Base-by-base conservation (phyloP, 495 filamentous ascomycete species). In the Chaetomium cochliodes region DNA sequence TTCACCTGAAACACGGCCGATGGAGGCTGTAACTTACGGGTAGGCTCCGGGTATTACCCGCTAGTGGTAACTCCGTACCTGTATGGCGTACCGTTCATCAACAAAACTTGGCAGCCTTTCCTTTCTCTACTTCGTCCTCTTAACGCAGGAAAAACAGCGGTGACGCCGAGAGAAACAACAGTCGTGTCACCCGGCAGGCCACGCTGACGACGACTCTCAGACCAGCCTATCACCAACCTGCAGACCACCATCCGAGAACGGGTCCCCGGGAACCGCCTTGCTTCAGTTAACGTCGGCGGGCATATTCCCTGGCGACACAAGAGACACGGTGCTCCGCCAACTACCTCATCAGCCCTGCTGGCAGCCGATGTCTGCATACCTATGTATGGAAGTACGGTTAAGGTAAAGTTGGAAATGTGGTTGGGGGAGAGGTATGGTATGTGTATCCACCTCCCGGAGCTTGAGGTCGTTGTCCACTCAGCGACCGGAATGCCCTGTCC, bases 131-230 rank as follows among this genome's bases (percentile, higher is more conserved):
- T 30, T 30, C 28, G 28, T 30, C 3, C 28, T 30, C 28, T n/a
- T n/a, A 47, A 18, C 44, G 15, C 9, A 5, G 7, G 0, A 18
- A 47, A 52, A 52, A 13, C 49, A 52, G 49, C 49, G 49, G 49
- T 52, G 49, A 28, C 49, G 22, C 22, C 23, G 41, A 52, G 41
- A 52, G 22, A 49, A 16, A 13, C n/a, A 30, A 16, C 46, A 15
- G 9, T 53, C 58, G 33, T 53, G 53, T 62, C 22, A 16, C 39
- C 49, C 30, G 18, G 25, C 26, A 5, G 26, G 47, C 49, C 20
- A 44, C 20, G 59, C 49, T 62, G 59, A 62, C 59, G 59, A 62
- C 59, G 50, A 62, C 59, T 53, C 13, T 41, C 6, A 22, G 2
- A 4, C 30, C 47, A 52, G 12, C 59, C 50, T 42, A 62, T 53